Conservation (phyloP, 495 filamentous ascomycete genomes). For the Cudoniella acicularis region DNA sequence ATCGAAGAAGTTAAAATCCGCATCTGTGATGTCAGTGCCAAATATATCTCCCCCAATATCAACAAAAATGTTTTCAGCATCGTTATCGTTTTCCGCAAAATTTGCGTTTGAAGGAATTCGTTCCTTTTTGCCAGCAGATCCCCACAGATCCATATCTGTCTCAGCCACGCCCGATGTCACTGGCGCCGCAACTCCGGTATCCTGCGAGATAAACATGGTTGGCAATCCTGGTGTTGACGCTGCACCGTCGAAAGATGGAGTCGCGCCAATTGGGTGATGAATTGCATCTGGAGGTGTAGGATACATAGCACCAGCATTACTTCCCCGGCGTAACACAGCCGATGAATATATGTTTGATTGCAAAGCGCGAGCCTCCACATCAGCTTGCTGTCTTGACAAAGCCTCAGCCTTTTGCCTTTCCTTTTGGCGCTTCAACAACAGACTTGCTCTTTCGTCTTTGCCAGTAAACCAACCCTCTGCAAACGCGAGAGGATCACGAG, state of each 20-base stretch:
- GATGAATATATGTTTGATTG: slow-evolving; percentile 35
- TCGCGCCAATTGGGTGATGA: slow-evolving; percentile 40
- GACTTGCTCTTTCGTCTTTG: slow-evolving; percentile 43
- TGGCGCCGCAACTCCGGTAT: slow-evolving; percentile 16
- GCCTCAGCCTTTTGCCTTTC: slow-evolving; percentile 46
- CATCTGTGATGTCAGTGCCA: slow-evolving; percentile 79
- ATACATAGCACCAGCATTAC: slow-evolving; percentile 66
- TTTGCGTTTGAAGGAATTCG: slow-evolving; percentile 36
- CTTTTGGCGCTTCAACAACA: slow-evolving; percentile 43
- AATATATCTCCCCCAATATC: slow-evolving; percentile 75
- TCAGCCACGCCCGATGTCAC: slow-evolving; percentile 14
- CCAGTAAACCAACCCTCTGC: slow-evolving; percentile 66
- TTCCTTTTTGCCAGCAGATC: slow-evolving; percentile 24
- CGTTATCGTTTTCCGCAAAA: slow-evolving; percentile 58
- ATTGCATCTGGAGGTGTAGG: slow-evolving; percentile 83
- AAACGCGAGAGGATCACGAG: slow-evolving; percentile 58
- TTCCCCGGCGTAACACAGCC: slow-evolving; percentile 44
- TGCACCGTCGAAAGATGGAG: slow-evolving; percentile 46
- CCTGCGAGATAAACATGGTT: slow-evolving; percentile 7
- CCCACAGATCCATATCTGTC: slow-evolving; percentile 25
- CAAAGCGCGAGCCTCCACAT: slow-evolving; percentile 33
- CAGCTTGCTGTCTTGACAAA: slow-evolving; percentile 26
- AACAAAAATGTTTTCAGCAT: slow-evolving; percentile 52
- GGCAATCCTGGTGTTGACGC: slow-evolving; percentile 44
- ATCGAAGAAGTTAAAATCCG: slow-evolving; percentile 91